Base-by-base conservation (phyloP, 2,329 filamentous ascomycete species). In the Lasiodiplodia citricola region DNA sequence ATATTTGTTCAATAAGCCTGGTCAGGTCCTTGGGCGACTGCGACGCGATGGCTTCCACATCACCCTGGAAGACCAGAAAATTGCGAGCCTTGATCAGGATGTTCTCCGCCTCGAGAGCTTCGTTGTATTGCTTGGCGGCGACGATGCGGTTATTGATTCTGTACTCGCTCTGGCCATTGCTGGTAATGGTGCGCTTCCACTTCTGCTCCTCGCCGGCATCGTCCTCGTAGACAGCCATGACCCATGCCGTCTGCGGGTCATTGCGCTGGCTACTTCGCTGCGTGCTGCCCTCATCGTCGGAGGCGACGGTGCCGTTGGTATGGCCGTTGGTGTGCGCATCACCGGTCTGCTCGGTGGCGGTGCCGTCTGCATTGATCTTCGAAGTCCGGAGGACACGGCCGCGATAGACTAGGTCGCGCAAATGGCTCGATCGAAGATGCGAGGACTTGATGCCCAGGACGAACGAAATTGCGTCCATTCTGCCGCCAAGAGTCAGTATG, bases 381-480 rank as follows among this genome's bases (percentile, higher is more conserved):
- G 94, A 94, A 16, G 93, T 95, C 76, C 94, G 93, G 75, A 99
- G 86, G 14, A 98, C 94, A 72, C 95, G 92, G 65, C 96, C 96
- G 73, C 96, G 94, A 80, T 99, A 99, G 67, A 99, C 93, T 44
- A 99, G 87, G 78, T 99, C 96, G 80, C 93, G 93, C 28, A 99
- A 88, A 76, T 98, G 94, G 44, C 93, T 90, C 3, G 96, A 99
- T 75, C 96, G 93, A 67, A 99, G 86, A 80, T 98, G 95, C n/a
- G 95, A 96, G 3, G 96, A 99, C 80, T 98, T 97, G 80, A 99
- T 98, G 73, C 96, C 96, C 68, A 99, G 88, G 70, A 99, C 96
- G 81, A 99, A 99, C 73, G 96, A 99, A 74, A 99, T 99, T 74
- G 96, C 96, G 80, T 99, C 96, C 96, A 99, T 99, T 70, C 93